Percentiles rank a stretch among this genome's conserved stretches.
These are phyloP conservation scores for Bipolaris zeicola DNA, from an alignment of 2,329 filamentous ascomycete genomes.

Conservation along the genomic window DNA sequence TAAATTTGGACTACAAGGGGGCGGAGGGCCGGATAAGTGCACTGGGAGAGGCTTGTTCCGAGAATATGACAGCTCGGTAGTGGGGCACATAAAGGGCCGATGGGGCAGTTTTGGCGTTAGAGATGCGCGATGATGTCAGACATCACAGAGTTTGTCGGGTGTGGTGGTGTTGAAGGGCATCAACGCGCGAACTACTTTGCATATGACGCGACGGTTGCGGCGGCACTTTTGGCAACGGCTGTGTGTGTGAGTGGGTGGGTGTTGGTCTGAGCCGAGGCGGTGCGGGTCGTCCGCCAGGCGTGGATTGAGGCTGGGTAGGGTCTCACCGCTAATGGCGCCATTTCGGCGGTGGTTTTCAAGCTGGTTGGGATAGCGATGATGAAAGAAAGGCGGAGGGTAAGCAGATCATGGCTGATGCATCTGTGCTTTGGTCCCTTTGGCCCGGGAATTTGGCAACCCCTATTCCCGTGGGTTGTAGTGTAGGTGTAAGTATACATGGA, in stretches of 20 bases:
- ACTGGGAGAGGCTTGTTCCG: slow-evolving; percentile 9
- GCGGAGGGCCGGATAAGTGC: neutral
- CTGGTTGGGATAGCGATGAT: neutral
- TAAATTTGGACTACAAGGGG: neutral
- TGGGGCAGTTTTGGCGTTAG: slow-evolving; percentile 3
- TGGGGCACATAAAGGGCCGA: slow-evolving; percentile 10
- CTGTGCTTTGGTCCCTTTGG: neutral
- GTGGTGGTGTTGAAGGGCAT: slow-evolving; percentile 2
- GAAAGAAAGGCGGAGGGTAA: neutral
- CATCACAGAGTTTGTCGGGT: neutral
- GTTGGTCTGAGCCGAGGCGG: slow-evolving; percentile 1
- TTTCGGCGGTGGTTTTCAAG: slow-evolving; percentile 4
- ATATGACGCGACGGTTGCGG: slow-evolving; percentile 10
- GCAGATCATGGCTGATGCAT: neutral
- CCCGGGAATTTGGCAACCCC: neutral
- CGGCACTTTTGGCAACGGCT: neutral
- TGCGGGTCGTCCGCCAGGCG: neutral
- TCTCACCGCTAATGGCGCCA: slow-evolving; percentile 17
- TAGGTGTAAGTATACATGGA: no score
- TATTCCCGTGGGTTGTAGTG: no score
- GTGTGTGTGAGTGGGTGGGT: neutral
- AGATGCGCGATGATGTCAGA: slow-evolving; percentile 16
- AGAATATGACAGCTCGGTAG: neutral
- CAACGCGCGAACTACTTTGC: neutral
- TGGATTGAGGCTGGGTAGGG: slow-evolving; percentile 1